phyloP scores from a whole-genome alignment of 306 rosid genomes.

The Canavalia gladiata region DNA sequence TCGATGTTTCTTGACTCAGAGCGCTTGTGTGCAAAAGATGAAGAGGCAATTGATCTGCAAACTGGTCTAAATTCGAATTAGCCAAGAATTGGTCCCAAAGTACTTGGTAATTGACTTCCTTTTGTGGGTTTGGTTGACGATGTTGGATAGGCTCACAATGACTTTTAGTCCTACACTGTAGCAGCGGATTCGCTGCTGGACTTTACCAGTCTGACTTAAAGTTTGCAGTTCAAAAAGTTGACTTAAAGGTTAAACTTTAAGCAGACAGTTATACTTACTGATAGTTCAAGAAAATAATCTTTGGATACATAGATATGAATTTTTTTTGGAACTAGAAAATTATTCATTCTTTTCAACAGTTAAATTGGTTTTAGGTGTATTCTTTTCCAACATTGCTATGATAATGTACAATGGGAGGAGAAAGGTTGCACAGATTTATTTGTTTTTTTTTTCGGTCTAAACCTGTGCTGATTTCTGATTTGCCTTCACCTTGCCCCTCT shows the following conservation, averaged over 20 bases:
- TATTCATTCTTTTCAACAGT: constrained; percentile 29
- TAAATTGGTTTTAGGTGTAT: constrained; percentile 43
- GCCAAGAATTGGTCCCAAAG: constrained; percentile 32
- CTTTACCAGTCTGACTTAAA: constrained; percentile 23
- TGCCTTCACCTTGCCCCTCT: background rate
- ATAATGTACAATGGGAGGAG: constrained; percentile 44
- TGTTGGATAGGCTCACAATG: constrained; percentile 35
- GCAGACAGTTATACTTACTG: constrained; percentile 43
- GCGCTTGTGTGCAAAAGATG: constrained; percentile 84
- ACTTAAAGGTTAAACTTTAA: constrained; percentile 5
- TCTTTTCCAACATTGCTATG: constrained; percentile 41
- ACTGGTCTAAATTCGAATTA: constrained; percentile 18
- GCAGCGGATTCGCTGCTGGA: constrained; percentile 42
- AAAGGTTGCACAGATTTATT: background rate
- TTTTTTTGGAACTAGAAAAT: constrained; percentile 44
- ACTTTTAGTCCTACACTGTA: constrained; percentile 21
- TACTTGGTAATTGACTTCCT: constrained; percentile 17
- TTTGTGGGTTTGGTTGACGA: constrained; percentile 2
- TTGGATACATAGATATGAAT: constrained; percentile 31
- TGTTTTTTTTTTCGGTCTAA: background rate
- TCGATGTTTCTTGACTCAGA: constrained; percentile 59
- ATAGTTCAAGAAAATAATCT: constrained; percentile 41
- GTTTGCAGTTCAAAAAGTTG: too few relatives aligned
- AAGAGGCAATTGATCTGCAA: constrained; percentile 46
- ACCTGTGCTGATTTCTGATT: constrained; percentile 11